Conservation (phyloP, 495 filamentous ascomycete species). For the Terfezia claveryi region DNA sequence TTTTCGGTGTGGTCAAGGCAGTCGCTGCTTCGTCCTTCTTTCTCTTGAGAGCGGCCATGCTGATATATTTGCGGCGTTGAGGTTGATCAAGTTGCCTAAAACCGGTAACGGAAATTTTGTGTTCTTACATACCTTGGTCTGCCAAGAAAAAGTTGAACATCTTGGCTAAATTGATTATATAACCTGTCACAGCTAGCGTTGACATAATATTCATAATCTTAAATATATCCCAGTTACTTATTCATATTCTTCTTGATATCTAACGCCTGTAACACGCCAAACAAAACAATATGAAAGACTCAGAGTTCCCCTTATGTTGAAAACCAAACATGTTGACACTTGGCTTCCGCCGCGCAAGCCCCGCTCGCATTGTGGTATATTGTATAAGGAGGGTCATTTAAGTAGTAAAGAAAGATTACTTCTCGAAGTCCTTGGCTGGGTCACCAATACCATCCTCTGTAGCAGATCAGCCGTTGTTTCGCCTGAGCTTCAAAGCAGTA, state of each 20-base stretch:
- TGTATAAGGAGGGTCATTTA: too few species aligned
- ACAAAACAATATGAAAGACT: neutral
- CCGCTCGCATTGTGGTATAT: too few species aligned
- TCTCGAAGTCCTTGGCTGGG: constrained; percentile 85
- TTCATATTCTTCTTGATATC: neutral
- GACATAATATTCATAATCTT: too few species aligned
- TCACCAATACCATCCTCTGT: constrained; percentile 84
- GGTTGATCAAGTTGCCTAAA: neutral
- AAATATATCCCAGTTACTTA: too few species aligned
- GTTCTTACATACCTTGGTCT: neutral
- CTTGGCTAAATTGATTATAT: neutral
- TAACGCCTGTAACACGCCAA: neutral
- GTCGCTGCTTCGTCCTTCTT: neutral
- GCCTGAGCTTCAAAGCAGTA: neutral
- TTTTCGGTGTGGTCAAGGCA: neutral
- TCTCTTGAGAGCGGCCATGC: neutral
- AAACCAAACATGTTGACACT: too few species aligned
- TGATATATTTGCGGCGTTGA: neutral
- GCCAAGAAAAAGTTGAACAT: neutral
- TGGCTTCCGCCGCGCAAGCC: too few species aligned
- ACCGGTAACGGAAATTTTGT: neutral
- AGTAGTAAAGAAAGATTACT: constrained; percentile 15
- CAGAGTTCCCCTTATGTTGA: too few species aligned
- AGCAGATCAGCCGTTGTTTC: neutral
- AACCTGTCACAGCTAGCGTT: too few species aligned